Conservation (phyloP, 495 filamentous ascomycete genomes). For the Friedmanniomyces simplex region DNA sequence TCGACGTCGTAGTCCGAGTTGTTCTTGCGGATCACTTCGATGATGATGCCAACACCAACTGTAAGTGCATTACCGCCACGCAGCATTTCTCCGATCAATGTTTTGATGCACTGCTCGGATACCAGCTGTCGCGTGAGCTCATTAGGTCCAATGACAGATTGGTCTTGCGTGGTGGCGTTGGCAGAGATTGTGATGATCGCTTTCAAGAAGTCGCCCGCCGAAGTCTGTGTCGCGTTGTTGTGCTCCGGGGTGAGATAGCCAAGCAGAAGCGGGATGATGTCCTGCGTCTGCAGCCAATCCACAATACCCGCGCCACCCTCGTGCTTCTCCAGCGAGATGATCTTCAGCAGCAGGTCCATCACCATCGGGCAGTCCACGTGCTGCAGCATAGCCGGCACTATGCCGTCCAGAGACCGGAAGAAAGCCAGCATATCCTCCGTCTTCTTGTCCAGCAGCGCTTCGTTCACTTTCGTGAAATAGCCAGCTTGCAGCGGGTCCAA, state of each 20-base stretch:
- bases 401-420: constrained; percentile 68
- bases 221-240: constrained; percentile 80
- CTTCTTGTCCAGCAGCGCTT: constrained; percentile 91
- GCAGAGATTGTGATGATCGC: constrained; percentile 98
- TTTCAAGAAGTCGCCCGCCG: constrained; percentile 95
- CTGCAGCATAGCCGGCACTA: constrained; percentile 73
- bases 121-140: constrained; percentile 92
- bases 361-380: constrained; percentile 98
- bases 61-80: constrained; percentile 88
- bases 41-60: constrained; percentile 93
- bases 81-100: constrained; percentile 81
- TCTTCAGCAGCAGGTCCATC: constrained; percentile 95
- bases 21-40: constrained; percentile 98
- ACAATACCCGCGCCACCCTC: constrained; percentile 89
- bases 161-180: constrained; percentile 94
- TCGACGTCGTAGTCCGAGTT: constrained; percentile 99
- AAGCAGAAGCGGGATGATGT: constrained; percentile 80
- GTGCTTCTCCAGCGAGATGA: constrained; percentile 90
- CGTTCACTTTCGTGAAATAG: constrained; percentile 98
- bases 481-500: constrained; percentile 88
- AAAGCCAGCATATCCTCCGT: constrained; percentile 91
- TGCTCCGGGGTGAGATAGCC: constrained; percentile 77
- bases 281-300: constrained; percentile 92
- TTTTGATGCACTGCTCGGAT: constrained; percentile 72
- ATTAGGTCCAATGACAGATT: constrained; percentile 95